These are phyloP conservation scores for Albophoma yamanashiensis DNA, from an alignment of 2,329 filamentous ascomycete genomes.

Conservation along the genomic window DNA sequence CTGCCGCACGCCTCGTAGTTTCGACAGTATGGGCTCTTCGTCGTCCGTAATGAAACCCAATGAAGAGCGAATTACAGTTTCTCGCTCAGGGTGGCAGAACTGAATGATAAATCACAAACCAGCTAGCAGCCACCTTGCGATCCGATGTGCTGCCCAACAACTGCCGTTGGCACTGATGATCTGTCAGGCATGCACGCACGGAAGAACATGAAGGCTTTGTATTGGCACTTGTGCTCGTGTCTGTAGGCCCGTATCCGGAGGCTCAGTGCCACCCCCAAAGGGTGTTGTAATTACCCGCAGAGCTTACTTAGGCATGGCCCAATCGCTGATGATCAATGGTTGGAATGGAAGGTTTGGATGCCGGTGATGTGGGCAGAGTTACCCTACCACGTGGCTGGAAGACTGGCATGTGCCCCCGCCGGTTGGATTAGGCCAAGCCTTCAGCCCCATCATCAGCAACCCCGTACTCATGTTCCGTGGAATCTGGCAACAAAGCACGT, in stretches of 20 bases:
- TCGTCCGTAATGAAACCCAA: no score
- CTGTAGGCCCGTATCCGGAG: neutral
- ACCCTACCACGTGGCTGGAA: neutral
- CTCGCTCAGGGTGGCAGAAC: no score
- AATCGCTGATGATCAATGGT: neutral
- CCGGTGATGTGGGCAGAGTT: neutral
- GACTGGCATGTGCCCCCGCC: neutral
- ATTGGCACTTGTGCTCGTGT: no score
- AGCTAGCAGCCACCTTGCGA: no score
- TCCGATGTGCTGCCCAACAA: no score
- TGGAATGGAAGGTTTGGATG: neutral
- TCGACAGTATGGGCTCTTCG: no score
- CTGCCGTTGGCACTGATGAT: neutral
- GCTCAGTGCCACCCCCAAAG: neutral
- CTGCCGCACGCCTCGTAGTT: no score
- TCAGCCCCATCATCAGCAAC: no score
- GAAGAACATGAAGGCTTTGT: neutral
- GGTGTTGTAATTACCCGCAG: neutral
- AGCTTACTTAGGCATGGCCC: neutral
- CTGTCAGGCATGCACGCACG: neutral
- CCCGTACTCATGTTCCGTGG: neutral
- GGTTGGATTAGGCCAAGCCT: neutral
- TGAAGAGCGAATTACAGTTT: no score
- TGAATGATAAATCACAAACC: neutral
- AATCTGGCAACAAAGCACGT: neutral